These are phyloP conservation scores for Heliamphora pulchella DNA, from an alignment of 179 eudicot species.

Conservation along the genomic window DNA sequence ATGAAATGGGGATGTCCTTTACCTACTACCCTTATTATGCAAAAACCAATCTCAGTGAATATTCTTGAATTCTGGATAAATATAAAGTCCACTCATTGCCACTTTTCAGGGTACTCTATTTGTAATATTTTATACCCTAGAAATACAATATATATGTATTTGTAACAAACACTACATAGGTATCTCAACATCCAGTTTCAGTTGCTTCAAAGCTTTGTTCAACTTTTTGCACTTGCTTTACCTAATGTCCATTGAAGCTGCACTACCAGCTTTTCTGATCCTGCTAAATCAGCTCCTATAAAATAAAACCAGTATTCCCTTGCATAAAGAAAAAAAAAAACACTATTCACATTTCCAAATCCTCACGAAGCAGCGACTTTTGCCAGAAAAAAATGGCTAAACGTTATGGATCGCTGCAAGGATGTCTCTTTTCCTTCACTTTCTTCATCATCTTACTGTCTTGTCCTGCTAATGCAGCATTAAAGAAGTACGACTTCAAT, in stretches of 20 bases:
- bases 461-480: constrained; percentile 30
- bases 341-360: no score
- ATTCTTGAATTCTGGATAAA: neutral
- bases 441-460: constrained; percentile 13
- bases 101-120: constrained; percentile 22
- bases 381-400: neutral
- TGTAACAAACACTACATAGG: constrained; percentile 23
- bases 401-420: neutral
- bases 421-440: constrained; percentile 12
- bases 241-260: constrained; percentile 16
- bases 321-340: neutral
- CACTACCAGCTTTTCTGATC: constrained; percentile 14
- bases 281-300: neutral
- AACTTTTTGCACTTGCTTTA: constrained; percentile 21
- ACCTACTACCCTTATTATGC: constrained; percentile 1
- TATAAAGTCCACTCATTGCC: constrained; percentile 3
- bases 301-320: neutral
- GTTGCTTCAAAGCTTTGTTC: constrained; percentile 27
- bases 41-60: neutral
- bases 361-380: no score
- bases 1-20: constrained; percentile 5
- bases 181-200: constrained; percentile 20
- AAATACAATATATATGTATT: neutral
- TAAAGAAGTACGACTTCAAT: constrained; percentile 46
- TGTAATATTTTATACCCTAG: neutral